Evolutionary conservation across 164 flowering plant species (phyloP).

Genomic region (Stephania japonica): DNA sequence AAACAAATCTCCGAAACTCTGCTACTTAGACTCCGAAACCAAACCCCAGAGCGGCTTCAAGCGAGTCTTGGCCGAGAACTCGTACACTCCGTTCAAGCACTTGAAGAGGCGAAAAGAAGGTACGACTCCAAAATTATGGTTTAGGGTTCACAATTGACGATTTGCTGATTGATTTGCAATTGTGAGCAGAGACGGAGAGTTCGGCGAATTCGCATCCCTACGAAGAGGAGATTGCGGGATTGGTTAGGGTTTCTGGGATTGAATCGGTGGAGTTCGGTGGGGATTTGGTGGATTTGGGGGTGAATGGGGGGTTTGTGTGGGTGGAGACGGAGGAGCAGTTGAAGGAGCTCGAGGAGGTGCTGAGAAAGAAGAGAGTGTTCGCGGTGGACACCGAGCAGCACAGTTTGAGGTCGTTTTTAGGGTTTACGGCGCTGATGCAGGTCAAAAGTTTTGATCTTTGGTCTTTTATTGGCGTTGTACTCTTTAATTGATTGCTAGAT

Average conservation of each 20-base stretch:
- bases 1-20: conserved; percentile 7
- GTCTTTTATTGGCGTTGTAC: no score
- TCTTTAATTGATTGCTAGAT: not conserved
- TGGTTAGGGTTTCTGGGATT: conserved; percentile 18
- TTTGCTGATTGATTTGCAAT: no score
- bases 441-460: conserved; percentile 23
- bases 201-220: conserved; percentile 21
- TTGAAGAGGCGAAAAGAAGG: conserved; percentile 29
- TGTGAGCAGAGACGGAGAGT: conserved; percentile 7
- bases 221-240: conserved; percentile 19
- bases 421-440: conserved; percentile 88
- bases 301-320: conserved; percentile 54
- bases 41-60: conserved; percentile 62
- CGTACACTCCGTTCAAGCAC: conserved; percentile 68
- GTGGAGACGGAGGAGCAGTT: conserved; percentile 55
- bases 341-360: conserved; percentile 44
- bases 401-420: conserved; percentile 73
- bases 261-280: not conserved
- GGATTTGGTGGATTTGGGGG: conserved; percentile 17
- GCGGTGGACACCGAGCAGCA: conserved; percentile 96
- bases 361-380: conserved; percentile 58
- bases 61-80: conserved; percentile 65
- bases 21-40: conserved; percentile 31
- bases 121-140: not conserved
- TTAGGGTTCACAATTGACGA: no score